Evolutionary conservation across 768 basidiomycete species (phyloP).

Genomic region (Polyporus arcularius): DNA sequence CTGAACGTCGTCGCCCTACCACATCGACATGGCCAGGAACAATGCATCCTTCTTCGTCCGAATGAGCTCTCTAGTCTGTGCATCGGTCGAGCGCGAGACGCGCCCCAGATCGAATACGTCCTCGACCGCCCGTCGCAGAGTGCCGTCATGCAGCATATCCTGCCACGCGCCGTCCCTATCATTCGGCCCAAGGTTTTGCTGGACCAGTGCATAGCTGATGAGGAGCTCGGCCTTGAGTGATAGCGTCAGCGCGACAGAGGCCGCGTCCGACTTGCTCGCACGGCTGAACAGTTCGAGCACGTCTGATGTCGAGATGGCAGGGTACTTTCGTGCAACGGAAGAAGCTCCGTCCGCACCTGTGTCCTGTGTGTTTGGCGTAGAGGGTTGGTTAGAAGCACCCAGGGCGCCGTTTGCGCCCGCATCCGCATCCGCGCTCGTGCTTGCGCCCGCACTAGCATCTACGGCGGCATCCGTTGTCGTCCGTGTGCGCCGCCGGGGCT

Average conservation of each 20-base stretch:
- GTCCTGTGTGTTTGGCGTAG: conserved; percentile 3
- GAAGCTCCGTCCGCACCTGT: background rate
- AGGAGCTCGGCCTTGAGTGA: conserved; percentile 31
- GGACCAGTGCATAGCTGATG: conserved; percentile 27
- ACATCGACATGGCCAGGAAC: conserved; percentile 8
- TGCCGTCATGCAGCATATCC: conserved; percentile 17
- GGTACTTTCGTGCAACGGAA: conserved; percentile 18
- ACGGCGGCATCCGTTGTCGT: conserved; percentile 10
- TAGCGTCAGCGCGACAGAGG: background rate
- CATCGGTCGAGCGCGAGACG: background rate
- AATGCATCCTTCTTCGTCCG: conserved; percentile 12
- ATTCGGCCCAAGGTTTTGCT: conserved; percentile 16
- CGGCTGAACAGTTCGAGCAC: conserved; percentile 20
- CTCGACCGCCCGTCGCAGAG: conserved; percentile 21
- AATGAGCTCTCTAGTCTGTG: conserved; percentile 4
- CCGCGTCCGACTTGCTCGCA: conserved; percentile 10
- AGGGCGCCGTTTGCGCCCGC: background rate
- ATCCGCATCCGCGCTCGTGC: background rate
- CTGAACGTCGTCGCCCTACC: background rate
- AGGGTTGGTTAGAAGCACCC: background rate
- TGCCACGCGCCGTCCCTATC: conserved; percentile 25
- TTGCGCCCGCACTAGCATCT: background rate
- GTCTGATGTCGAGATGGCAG: conserved; percentile 18
- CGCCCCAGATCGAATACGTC: conserved; percentile 10
- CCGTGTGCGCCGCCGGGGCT: conserved; percentile 24